These are phyloP conservation scores for Termitomyces titanicus DNA, from an alignment of 768 basidiomycete species.

Conservation along the genomic window DNA sequence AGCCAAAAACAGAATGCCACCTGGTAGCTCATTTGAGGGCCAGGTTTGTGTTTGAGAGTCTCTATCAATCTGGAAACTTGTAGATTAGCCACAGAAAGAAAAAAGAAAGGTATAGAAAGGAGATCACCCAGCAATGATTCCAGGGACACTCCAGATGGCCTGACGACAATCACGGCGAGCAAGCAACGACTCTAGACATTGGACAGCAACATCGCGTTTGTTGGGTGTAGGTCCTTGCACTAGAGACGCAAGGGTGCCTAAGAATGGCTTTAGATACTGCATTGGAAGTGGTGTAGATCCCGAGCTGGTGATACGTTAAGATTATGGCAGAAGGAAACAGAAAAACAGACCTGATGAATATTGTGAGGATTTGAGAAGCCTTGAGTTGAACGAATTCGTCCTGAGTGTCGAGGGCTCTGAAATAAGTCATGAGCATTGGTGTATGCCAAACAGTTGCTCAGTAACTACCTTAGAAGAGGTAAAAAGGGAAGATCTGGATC, in stretches of 20 bases:
- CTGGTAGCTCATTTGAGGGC: slow-evolving; percentile 95
- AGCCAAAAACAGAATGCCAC: slow-evolving; percentile 92
- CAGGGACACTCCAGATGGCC: slow-evolving; percentile 75
- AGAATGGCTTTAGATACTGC: slow-evolving; percentile 56
- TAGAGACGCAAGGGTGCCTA: slow-evolving; percentile 55
- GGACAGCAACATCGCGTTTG: slow-evolving; percentile 86
- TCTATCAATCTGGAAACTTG: slow-evolving; percentile 62
- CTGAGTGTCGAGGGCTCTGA: slow-evolving; percentile 74
- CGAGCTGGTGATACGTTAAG: slow-evolving; percentile 32
- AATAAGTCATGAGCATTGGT: slow-evolving; percentile 11
- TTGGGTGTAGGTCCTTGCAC: slow-evolving; percentile 58
- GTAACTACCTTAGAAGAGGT: slow-evolving; percentile 66
- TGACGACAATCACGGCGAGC: slow-evolving; percentile 77
- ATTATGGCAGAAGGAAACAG: background rate
- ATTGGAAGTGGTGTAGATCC: slow-evolving; percentile 45
- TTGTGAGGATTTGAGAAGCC: slow-evolving; percentile 80
- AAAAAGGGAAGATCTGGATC: slow-evolving; percentile 80
- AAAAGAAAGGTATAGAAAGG: background rate
- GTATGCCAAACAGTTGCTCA: background rate
- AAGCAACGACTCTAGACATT: slow-evolving; percentile 83
- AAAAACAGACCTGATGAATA: slow-evolving; percentile 68
- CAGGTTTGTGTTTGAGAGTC: slow-evolving; percentile 73
- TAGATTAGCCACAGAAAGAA: background rate
- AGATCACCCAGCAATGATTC: slow-evolving; percentile 64
- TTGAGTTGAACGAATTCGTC: slow-evolving; percentile 98